Base-by-base conservation (phyloP, 371 early-diverging fungal species). In the Zychaea mexicana region DNA sequence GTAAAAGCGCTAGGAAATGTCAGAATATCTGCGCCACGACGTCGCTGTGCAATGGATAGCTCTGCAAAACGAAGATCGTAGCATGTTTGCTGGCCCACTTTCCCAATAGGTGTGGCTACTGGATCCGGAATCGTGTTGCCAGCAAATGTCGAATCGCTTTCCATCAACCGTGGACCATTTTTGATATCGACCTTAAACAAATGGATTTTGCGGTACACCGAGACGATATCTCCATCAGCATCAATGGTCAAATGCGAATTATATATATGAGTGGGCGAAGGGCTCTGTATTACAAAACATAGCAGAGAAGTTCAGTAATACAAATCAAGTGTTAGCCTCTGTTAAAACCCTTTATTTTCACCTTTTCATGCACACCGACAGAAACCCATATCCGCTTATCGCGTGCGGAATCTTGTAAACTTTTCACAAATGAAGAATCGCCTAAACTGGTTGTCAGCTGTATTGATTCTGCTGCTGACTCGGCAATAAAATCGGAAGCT, bases 1-100 rank as follows among this genome's bases (percentile, higher is more conserved):
- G 96, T 94, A 68, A 95, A 95, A 1, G 93, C 96, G n/a, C 92
- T 90, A 19, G 96, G 94, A 66, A 83, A 95, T 13, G 92, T 85
- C 24, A 95, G 66, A 17, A 92, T 74, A 49, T 94, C 85, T 5
- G 93, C 91, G 0, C 92, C 92, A 19, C 74, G 73, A 30, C 64
- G 67, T 9, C 91, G 76, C 46, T 92, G 82, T 1, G 67, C 66
- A 47, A 84, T 69, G 0, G 92, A 80, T 57, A 89, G 39, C 60
- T 94, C 92, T 0, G 94, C 85, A 70, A 94, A 95, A 22, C 96
- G 82, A 55, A 95, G 52, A 69, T 95, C 96, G 64, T 94, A 94
- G 75, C 96, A 95, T 5, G 81, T 85, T 21, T 84, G 81, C 6
- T 90, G 74, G 0, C 94, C 95, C 13, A 94, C 66, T 22, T 71